phyloP scores from a whole-genome alignment of 345 rosid genomes.

The Cardiospermum halicacabum region DNA sequence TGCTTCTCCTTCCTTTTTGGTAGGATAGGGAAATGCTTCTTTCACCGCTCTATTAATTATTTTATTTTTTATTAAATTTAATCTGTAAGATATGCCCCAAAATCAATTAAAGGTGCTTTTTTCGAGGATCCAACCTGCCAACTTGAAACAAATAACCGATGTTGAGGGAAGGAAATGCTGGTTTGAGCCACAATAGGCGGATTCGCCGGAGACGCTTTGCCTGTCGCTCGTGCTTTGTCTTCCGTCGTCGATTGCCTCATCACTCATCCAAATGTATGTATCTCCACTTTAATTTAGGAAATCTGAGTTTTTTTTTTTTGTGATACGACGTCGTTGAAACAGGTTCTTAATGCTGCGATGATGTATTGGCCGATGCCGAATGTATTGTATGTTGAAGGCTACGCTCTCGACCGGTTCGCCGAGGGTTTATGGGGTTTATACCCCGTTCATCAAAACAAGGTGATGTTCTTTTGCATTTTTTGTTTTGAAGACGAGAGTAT shows the following conservation, averaged over 20 bases:
- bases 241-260: slow-evolving; percentile 64
- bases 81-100: too few species aligned
- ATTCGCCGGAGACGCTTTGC: slow-evolving; percentile 60
- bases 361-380: slow-evolving; percentile 60
- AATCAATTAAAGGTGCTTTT: too few species aligned
- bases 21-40: too few species aligned
- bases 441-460: slow-evolving; percentile 65
- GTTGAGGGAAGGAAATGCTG: too few species aligned
- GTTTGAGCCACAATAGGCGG: slow-evolving; percentile 61
- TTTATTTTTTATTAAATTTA: too few species aligned
- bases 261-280: slow-evolving; percentile 49
- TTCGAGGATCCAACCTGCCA: too few species aligned
- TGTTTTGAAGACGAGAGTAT: neutral
- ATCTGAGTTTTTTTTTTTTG: neutral
- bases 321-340: neutral
- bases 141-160: too few species aligned
- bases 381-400: slow-evolving; percentile 58
- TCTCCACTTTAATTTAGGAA: too few species aligned
- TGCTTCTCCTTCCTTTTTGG: too few species aligned
- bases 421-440: slow-evolving; percentile 51
- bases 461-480: slow-evolving; percentile 2
- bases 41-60: too few species aligned
- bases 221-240: slow-evolving; percentile 52
- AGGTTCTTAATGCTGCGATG: slow-evolving; percentile 73
- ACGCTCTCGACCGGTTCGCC: slow-evolving; percentile 60